A percentile compares a stretch with the other conserved stretches of the same genome.
Conservation (phyloP, 2,329 filamentous ascomycete species). For the Pseudogymnoascus sp. region DNA sequence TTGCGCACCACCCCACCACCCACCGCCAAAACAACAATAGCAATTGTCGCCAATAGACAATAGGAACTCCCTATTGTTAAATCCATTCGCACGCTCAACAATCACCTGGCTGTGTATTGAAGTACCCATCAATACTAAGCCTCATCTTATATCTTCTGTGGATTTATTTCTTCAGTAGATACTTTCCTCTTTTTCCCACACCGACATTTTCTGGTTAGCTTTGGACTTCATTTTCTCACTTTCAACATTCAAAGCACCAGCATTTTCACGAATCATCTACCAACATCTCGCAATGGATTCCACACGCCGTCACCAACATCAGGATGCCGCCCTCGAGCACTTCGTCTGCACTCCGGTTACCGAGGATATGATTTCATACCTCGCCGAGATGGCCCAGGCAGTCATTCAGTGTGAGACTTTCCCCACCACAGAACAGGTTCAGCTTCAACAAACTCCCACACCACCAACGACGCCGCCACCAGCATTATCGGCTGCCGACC, state of each 20-base stretch:
- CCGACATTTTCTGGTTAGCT: slow-evolving; percentile 1
- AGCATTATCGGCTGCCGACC: slow-evolving; percentile 39
- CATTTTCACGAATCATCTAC: not conserved
- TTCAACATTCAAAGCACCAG: slow-evolving; percentile 1
- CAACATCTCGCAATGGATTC: not conserved
- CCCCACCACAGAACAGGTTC: slow-evolving; percentile 35
- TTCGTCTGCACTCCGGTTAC: slow-evolving; percentile 72
- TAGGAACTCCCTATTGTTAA: not conserved
- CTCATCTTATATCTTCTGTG: slow-evolving; percentile 6
- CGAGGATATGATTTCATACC: slow-evolving; percentile 67
- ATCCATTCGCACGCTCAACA: slow-evolving; percentile 5
- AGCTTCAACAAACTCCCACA: slow-evolving; percentile 29
- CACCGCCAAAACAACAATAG: not conserved
- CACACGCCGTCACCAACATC: not conserved
- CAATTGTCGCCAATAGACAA: slow-evolving; percentile 6
- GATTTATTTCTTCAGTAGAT: slow-evolving; percentile 8
- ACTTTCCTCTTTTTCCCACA: not conserved
- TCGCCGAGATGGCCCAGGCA: slow-evolving; percentile 63
- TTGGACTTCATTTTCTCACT: slow-evolving; percentile 6
- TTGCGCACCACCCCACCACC: not conserved
- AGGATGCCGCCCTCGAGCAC: slow-evolving; percentile 62
- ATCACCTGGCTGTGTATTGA: slow-evolving; percentile 4
- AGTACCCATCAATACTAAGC: slow-evolving; percentile 5
- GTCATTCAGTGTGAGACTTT: slow-evolving; percentile 71
- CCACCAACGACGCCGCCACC: slow-evolving; percentile 31